A percentile compares a stretch with the other conserved stretches of the same genome.
phyloP scores from a whole-genome alignment of 352 stramenopile species.

The Pythium vanterpoolii region DNA sequence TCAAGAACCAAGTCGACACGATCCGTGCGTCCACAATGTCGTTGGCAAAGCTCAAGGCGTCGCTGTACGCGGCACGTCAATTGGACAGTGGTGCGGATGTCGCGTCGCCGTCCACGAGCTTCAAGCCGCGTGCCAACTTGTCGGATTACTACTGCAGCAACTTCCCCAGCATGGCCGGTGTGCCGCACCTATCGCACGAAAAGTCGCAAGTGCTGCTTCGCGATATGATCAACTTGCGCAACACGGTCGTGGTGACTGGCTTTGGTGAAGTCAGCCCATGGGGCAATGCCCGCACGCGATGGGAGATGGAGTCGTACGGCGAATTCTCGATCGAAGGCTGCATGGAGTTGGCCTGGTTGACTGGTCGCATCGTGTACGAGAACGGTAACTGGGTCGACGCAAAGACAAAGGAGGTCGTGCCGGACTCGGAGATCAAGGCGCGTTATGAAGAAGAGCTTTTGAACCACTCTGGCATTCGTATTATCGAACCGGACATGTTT shows the following conservation, averaged over 20 bases:
- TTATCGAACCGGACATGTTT: constrained; percentile 85
- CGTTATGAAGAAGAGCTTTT: constrained; percentile 82
- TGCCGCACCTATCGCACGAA: constrained; percentile 32
- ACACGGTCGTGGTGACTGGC: constrained; percentile 81
- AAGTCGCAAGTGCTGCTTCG: constrained; percentile 43
- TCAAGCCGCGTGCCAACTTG: constrained; percentile 59
- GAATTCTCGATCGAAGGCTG: constrained; percentile 88
- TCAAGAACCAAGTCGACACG: constrained; percentile 60
- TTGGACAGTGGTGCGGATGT: constrained; percentile 18
- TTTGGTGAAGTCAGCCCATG: constrained; percentile 87
- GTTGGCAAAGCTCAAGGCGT: constrained; percentile 53
- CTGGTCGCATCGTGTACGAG: constrained; percentile 77
- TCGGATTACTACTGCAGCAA: constrained; percentile 69
- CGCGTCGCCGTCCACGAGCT: constrained; percentile 5
- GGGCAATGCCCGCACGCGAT: constrained; percentile 82
- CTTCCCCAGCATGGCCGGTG: constrained; percentile 56
- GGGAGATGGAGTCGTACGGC: constrained; percentile 90
- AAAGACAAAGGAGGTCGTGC: constrained; percentile 72
- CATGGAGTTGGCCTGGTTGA: constrained; percentile 86
- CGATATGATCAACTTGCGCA: constrained; percentile 80
- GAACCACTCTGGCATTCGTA: constrained; percentile 74
- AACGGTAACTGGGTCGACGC: constrained; percentile 85
- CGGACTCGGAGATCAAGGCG: constrained; percentile 74
- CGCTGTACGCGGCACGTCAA: constrained; percentile 28
- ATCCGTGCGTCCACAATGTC: constrained; percentile 55